Evolutionary conservation across 352 stramenopile species (phyloP).

Genomic region (Phytophthora capsici): DNA sequence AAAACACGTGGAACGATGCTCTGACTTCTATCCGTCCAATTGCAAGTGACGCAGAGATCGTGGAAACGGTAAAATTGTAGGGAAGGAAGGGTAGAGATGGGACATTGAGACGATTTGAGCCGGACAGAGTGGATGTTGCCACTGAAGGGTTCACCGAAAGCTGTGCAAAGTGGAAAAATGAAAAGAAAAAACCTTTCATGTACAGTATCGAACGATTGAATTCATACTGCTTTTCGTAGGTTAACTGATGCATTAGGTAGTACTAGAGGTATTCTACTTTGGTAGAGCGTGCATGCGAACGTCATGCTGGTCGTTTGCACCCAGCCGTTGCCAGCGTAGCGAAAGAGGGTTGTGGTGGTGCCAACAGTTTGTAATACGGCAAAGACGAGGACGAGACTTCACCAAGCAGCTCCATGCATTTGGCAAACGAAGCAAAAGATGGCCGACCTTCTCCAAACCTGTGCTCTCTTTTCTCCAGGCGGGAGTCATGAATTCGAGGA

Average conservation of each 20-base stretch:
- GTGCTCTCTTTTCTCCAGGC: not conserved
- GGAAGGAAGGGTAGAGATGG: not conserved
- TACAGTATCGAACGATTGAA: not conserved
- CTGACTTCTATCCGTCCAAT: constrained; percentile 27
- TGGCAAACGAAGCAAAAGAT: not conserved
- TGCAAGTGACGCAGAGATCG: constrained; percentile 6
- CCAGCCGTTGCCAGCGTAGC: constrained; percentile 10
- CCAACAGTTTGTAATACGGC: constrained; percentile 14
- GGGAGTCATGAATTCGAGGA: too few species aligned
- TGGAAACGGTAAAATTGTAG: constrained; percentile 7
- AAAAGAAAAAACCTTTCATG: too few species aligned
- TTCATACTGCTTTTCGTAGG: not conserved
- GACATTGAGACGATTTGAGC: constrained; percentile 1
- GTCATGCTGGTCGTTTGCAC: constrained; percentile 12
- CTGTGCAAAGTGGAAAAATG: too few species aligned
- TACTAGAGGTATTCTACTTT: too few species aligned
- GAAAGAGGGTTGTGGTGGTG: constrained; percentile 22
- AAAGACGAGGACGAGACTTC: constrained; percentile 6
- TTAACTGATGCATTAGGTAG: too few species aligned
- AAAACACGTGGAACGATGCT: constrained; percentile 4
- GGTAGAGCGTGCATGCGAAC: not conserved
- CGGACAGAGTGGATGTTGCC: constrained; percentile 1
- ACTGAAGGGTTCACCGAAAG: constrained; percentile 5
- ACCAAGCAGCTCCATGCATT: constrained; percentile 7
- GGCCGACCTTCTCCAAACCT: not conserved